Evolutionary conservation across 2,329 filamentous ascomycete genomes (phyloP), one percentile per base, ranked within the genome.

Genomic region (Metarhizium guizhouense): DNA sequence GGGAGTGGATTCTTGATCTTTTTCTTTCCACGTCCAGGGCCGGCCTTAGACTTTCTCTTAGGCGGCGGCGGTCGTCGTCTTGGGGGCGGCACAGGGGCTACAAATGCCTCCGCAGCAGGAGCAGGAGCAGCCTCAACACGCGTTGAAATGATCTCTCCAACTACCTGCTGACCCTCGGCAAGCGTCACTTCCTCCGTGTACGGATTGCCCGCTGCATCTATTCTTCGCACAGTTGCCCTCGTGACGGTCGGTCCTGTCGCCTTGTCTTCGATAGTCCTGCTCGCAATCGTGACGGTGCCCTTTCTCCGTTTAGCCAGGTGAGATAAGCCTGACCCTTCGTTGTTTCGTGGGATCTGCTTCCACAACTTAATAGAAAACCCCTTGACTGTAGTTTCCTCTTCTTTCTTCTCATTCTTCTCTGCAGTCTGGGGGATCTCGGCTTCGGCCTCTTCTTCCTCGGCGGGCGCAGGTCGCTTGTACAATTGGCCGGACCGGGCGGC

Each of bases 141-240:
- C 1, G 80, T 83, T 0, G 81, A 78, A 57, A 90, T 82, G 52
- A 96, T 85, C 67, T 96, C 91, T 56, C 90, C 90, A 60, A 93
- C 88, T 0, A 95, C 80, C 5, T 77, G 76, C 67, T 94, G 88
- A 0, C 90, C 91, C 56, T 93, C 88, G 5, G 84, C 82, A 4
- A 95, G 80, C 20, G 90, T 87, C 7, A 94, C 84, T 64, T 95
- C 90, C 68, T 94, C 90, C 2, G 93, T 85, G 58, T 88, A 90
- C 10, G 89, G 80, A 63, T 93, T 93, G 29, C 92, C 92, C 1
- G 84, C 83, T 4, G 86, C 85, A 66, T 95, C 90, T 11, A 86
- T 75, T 61, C 87, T 85, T 63, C 88, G 84, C 54, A 96, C 88
- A 25, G 87, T 94, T 0, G 88, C 90, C 64, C 87, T 87, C 7